Evolutionary conservation across 352 stramenopile genomes (phyloP).

Genomic region (Aphanomyces invadans): DNA sequence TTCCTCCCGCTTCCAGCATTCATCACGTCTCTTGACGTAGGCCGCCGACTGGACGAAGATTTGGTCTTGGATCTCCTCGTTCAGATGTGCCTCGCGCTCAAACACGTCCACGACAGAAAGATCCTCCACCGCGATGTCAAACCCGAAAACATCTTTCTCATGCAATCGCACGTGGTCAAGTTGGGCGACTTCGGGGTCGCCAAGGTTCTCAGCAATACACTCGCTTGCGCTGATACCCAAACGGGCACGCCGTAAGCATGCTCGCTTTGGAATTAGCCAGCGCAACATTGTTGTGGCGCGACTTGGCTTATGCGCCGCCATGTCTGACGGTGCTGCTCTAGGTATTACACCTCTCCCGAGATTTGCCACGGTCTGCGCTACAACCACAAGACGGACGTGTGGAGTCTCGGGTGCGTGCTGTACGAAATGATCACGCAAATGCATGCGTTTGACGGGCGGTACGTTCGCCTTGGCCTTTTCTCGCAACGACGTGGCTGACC

Average conservation of each 20-base stretch:
- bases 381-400: constrained; percentile 92
- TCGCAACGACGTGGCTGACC: not conserved
- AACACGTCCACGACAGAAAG: constrained; percentile 73
- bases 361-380: constrained; percentile 89
- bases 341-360: constrained; percentile 91
- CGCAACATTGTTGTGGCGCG: too few relatives aligned
- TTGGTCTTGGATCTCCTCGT: constrained; percentile 54
- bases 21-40: not conserved
- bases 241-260: constrained; percentile 43
- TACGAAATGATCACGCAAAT: constrained; percentile 87
- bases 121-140: constrained; percentile 86
- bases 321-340: too few relatives aligned
- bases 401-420: constrained; percentile 90
- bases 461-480: not conserved
- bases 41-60: constrained; percentile 31
- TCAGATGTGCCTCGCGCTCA: constrained; percentile 64
- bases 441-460: constrained; percentile 82
- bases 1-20: not conserved
- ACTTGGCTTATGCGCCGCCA: too few relatives aligned
- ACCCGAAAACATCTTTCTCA: constrained; percentile 82
- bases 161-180: constrained; percentile 50
- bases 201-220: constrained; percentile 60
- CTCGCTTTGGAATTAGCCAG: not conserved
- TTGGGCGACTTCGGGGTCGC: constrained; percentile 75
- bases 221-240: constrained; percentile 65